Conservation (phyloP, 441 rosid species). For the Adansonia grandidieri region DNA sequence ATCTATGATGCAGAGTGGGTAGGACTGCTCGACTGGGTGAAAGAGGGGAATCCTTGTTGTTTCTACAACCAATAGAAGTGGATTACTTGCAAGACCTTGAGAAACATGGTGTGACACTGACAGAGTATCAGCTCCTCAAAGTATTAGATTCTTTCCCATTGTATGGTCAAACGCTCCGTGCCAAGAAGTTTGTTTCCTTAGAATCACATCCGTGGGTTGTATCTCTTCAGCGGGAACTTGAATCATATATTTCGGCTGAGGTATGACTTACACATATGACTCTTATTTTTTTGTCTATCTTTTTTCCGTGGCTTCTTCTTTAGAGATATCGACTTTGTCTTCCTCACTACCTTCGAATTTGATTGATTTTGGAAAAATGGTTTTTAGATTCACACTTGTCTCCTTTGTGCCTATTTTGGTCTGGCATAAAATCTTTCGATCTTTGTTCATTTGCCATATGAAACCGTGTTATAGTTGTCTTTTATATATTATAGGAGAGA, state of each 20-base stretch:
- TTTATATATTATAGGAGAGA: neutral
- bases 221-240: constrained; percentile 74
- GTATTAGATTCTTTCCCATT: constrained; percentile 70
- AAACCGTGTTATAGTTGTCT: neutral
- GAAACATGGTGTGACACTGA: constrained; percentile 79
- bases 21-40: constrained; percentile 96
- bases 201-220: constrained; percentile 87
- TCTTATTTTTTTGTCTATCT: constrained; percentile 5
- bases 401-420: constrained; percentile 13
- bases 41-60: constrained; percentile 82
- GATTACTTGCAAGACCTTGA: constrained; percentile 80
- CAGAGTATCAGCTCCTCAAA: constrained; percentile 79
- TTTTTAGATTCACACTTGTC: neutral
- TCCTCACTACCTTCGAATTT: neutral
- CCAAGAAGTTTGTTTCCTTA: constrained; percentile 54
- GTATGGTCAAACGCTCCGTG: constrained; percentile 47
- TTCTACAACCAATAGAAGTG: constrained; percentile 84
- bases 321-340: neutral
- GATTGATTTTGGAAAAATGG: neutral
- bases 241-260: constrained; percentile 57
- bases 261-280: constrained; percentile 36
- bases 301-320: neutral
- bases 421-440: neutral
- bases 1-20: constrained; percentile 74
- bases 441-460: neutral